phyloP scores from a whole-genome alignment of 1,284 basidiomycete species.

The Pyrrhoderma lamaoense region DNA sequence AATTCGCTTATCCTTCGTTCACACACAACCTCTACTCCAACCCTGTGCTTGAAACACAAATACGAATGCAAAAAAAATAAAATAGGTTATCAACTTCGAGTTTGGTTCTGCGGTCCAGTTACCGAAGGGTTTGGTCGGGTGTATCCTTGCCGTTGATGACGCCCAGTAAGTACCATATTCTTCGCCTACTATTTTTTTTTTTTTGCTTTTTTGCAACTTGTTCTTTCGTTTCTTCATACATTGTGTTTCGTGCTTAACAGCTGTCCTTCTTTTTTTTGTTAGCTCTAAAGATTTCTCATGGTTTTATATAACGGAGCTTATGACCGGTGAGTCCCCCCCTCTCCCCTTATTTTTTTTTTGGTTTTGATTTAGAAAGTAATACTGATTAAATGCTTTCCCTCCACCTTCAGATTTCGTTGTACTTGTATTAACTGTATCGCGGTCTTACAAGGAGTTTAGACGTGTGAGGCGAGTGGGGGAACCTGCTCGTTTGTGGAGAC shows the following conservation, averaged over 20 bases:
- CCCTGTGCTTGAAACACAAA: background rate
- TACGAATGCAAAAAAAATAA: background rate
- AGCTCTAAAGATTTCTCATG: slow-evolving; percentile 6
- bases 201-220: no score
- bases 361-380: no score
- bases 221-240: no score
- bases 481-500: background rate
- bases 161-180: slow-evolving; percentile 1
- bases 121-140: slow-evolving; percentile 3
- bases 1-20: no score
- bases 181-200: no score
- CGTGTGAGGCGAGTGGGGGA: no score
- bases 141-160: slow-evolving; percentile 3
- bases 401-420: slow-evolving; percentile 1
- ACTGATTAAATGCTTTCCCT: no score
- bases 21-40: no score
- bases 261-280: no score
- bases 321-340: background rate
- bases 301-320: slow-evolving; percentile 2
- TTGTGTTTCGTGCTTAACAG: no score
- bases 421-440: slow-evolving; percentile 4
- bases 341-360: no score
- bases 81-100: background rate
- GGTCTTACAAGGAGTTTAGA: slow-evolving; percentile 5
- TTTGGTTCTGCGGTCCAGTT: slow-evolving; percentile 5